phyloP scores from a whole-genome alignment of 495 filamentous ascomycete species.

The Xylaria longipes region DNA sequence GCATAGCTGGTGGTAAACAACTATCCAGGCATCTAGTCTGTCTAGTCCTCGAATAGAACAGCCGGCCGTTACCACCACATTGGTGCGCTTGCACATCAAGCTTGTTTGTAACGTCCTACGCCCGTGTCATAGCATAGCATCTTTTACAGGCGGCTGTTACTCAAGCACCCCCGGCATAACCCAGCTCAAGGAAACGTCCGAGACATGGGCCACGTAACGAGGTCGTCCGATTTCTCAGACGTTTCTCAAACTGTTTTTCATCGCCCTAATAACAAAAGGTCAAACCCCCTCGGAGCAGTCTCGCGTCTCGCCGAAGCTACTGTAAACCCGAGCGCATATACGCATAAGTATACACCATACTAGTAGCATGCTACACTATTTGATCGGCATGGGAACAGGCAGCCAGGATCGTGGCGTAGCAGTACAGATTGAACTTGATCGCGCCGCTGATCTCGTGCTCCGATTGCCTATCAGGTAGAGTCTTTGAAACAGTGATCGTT shows the following conservation, averaged over 20 bases:
- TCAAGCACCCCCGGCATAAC: neutral
- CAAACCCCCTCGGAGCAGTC: conserved; percentile 7
- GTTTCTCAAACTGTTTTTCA: conserved; percentile 23
- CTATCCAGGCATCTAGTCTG: neutral
- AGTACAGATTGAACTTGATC: conserved; percentile 15
- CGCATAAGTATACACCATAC: neutral
- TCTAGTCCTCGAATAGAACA: conserved; percentile 3
- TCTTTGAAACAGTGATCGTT: conserved; percentile 11
- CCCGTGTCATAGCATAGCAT: neutral
- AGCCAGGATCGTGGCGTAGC: conserved; percentile 16
- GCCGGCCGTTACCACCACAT: conserved; percentile 7
- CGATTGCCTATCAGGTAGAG: neutral
- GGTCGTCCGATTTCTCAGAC: conserved; percentile 25
- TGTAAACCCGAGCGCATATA: conserved; percentile 1
- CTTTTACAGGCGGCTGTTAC: neutral
- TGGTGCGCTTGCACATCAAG: neutral
- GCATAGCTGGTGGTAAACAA: neutral
- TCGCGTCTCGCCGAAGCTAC: conserved; percentile 22
- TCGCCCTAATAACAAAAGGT: conserved; percentile 13
- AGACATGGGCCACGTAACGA: conserved; percentile 26
- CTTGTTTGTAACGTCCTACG: neutral
- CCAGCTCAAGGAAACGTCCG: conserved; percentile 21
- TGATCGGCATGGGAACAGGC: conserved; percentile 18
- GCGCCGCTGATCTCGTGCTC: conserved; percentile 15
- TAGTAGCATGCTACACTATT: neutral